These are phyloP conservation scores for Paraphaeosphaeria minitans DNA, from an alignment of 2,329 filamentous ascomycete species.

Conservation along the genomic window DNA sequence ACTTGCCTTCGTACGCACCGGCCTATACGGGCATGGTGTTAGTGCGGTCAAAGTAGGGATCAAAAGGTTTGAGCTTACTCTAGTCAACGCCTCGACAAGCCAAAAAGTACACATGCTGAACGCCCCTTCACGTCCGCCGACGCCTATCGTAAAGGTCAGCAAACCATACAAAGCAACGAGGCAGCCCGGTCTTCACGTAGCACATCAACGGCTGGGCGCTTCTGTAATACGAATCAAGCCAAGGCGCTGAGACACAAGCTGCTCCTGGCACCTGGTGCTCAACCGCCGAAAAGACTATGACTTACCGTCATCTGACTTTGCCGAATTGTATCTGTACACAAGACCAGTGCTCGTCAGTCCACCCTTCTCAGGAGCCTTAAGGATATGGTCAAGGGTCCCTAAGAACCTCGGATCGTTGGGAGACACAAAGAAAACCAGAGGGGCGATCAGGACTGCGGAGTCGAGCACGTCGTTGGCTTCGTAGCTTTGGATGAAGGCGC, in stretches of 20 bases:
- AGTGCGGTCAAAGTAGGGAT: conserved; percentile 3
- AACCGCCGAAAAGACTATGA: conserved; percentile 3
- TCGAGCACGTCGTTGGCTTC: conserved; percentile 73
- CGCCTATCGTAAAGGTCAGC: conserved; percentile 55
- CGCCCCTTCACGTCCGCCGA: conserved; percentile 75
- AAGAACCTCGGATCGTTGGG: conserved; percentile 78
- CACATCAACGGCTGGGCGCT: background rate
- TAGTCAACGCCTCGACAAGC: conserved; percentile 78
- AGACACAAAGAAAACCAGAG: conserved; percentile 78
- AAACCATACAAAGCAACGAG: conserved; percentile 8
- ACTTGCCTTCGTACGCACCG: conserved; percentile 64
- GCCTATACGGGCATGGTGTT: conserved; percentile 25
- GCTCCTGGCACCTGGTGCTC: background rate
- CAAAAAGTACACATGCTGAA: conserved; percentile 86
- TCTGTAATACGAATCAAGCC: conserved; percentile 6
- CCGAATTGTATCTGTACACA: conserved; percentile 75
- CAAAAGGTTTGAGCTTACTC: conserved; percentile 56
- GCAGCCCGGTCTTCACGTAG: background rate
- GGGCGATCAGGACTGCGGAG: conserved; percentile 75
- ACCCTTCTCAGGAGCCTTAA: conserved; percentile 74
- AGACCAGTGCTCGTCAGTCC: conserved; percentile 76
- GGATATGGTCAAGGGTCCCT: conserved; percentile 72
- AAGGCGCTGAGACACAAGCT: conserved; percentile 14
- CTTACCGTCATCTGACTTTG: conserved; percentile 70
- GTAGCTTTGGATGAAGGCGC: conserved; percentile 77